Conservation (phyloP, 345 rosid species). For the sweet orange (Citrus sinensis) region DNA sequence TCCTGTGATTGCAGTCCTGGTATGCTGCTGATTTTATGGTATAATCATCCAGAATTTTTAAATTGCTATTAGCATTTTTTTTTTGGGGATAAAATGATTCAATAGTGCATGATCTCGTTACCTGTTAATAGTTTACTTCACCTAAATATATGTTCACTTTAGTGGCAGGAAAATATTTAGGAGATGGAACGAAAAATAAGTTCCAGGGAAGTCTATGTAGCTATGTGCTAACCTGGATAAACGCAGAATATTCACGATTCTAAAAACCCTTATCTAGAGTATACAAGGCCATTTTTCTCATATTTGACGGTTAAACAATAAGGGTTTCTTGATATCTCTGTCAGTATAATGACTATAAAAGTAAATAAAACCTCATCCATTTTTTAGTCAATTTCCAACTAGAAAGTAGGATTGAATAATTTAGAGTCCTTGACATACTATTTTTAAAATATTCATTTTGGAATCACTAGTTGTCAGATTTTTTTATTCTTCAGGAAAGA, state of each 20-base stretch:
- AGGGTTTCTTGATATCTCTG: not conserved
- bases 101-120: not conserved
- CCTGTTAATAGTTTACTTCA: not conserved
- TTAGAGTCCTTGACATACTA: not conserved
- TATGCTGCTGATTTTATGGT: constrained; percentile 21
- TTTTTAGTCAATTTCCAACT: not conserved
- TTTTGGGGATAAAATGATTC: not conserved
- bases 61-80: not conserved
- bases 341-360: not conserved
- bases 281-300: not conserved
- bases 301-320: not conserved
- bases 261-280: not conserved
- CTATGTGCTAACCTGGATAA: not conserved
- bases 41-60: not conserved
- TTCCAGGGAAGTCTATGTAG: not conserved
- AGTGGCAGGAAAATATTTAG: not conserved
- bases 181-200: not conserved
- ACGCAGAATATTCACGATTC: not conserved
- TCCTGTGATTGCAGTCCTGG: constrained; percentile 88
- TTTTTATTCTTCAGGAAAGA: not conserved
- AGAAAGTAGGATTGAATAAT: not conserved
- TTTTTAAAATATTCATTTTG: not conserved
- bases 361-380: not conserved
- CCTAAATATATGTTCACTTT: not conserved
- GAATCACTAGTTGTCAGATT: not conserved